Evolutionary conservation across 345 rosid species (phyloP).

Genomic region (Melastoma malabathricum): DNA sequence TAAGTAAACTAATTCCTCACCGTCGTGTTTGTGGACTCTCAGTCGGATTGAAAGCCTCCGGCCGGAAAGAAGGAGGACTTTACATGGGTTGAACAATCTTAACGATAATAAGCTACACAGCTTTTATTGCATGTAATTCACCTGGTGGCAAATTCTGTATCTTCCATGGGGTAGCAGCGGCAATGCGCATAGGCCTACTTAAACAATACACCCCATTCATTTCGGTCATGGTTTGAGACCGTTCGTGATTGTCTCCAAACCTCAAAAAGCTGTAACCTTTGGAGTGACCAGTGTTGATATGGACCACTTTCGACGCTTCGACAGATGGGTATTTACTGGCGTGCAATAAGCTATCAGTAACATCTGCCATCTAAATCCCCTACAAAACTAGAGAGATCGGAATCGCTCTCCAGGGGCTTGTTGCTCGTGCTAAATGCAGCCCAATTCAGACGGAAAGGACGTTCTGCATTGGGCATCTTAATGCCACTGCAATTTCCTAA

Average conservation of each 20-base stretch:
- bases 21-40: conserved; percentile 70
- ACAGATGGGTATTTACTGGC: conserved; percentile 65
- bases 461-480: conserved; percentile 70
- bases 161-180: conserved; percentile 89
- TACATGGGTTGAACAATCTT: neutral
- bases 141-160: conserved; percentile 49
- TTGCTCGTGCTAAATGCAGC: conserved; percentile 85
- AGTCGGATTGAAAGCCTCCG: conserved; percentile 44
- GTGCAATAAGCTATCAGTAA: conserved; percentile 60
- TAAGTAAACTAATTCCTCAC: conserved; percentile 32
- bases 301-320: conserved; percentile 80
- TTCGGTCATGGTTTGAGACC: conserved; percentile 75
- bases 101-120: too few species aligned
- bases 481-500: conserved; percentile 48
- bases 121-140: conserved; percentile 2
- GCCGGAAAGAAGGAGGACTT: neutral
- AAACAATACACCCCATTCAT: conserved; percentile 89
- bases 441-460: conserved; percentile 94
- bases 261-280: conserved; percentile 97
- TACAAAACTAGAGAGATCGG: conserved; percentile 87
- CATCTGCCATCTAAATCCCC: conserved; percentile 95
- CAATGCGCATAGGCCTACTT: conserved; percentile 90
- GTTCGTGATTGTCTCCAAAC: conserved; percentile 80
- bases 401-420: conserved; percentile 72
- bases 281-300: conserved; percentile 83